Base-by-base conservation (phyloP, 192 early-diverging fungal genomes). In the Diversispora epigaea region DNA sequence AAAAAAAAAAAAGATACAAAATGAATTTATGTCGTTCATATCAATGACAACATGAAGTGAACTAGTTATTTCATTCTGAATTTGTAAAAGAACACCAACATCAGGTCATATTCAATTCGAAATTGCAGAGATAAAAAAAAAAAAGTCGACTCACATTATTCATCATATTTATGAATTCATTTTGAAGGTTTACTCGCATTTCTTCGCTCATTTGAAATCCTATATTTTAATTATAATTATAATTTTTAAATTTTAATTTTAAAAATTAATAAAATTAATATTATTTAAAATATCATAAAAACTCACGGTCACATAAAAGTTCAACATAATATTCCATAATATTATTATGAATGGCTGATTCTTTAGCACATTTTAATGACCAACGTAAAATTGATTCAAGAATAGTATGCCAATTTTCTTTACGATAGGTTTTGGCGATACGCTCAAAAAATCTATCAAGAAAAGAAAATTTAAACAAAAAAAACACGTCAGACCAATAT, bases 341-440 rank as follows among this genome's bases (percentile, higher is more conserved):
- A 55, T 80, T 81, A 8, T 90, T 85, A 84, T 86, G 87, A 19
- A 79, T 77, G 1, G 84, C 87, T 7, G 93, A 76, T 57, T 89
- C 85, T 65, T 85, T 86, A 3, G 94, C 93, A 80, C 95, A 95
- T 10, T 82, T 82, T 5, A 90, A 66, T 4, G 86, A 92, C 78
- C 83, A 87, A 52, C 82, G 77, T 43, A 93, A 69, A 17, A 95
- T 91, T 6, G 86, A 87, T 8, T 83, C 87, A 11, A 96, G 80
- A 2, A 96, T 84, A 22, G 79, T 70, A 67, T 82, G 81, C 95
- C 95, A 96, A 44, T 81, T 77, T 76, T 96, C 95, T 75, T 95
- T 95, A 4, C 95, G 87, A 80, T 96, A 96, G 6, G 91, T 95
- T 68, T 92, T 94, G 57, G 84, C 88, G 64, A 96, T 96, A 3